phyloP scores from a whole-genome alignment of 1,284 basidiomycete species.

The Phellopilus nigrolimitatus region DNA sequence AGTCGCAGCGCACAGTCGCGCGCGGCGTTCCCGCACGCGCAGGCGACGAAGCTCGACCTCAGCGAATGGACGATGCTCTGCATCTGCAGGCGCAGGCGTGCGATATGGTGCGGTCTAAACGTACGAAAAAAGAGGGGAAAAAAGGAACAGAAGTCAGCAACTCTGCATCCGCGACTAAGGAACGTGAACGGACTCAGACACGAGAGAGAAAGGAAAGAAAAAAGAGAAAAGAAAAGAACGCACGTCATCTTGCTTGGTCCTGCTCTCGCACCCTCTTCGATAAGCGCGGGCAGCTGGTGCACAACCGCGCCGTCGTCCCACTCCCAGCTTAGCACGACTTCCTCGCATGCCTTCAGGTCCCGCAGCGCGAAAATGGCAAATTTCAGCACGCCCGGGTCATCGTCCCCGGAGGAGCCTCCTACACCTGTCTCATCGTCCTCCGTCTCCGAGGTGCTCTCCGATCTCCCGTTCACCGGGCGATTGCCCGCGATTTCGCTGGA shows the following conservation, averaged over 20 bases:
- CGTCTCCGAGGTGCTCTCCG: neutral
- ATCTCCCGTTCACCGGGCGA: no score
- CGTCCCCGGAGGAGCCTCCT: neutral
- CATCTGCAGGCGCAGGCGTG: slow-evolving; percentile 58
- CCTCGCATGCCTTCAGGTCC: slow-evolving; percentile 77
- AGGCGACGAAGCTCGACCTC: slow-evolving; percentile 70
- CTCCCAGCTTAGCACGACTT: slow-evolving; percentile 91
- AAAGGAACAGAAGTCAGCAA: slow-evolving; percentile 17
- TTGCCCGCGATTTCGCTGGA: no score
- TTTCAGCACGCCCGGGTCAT: slow-evolving; percentile 43
- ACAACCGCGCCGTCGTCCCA: slow-evolving; percentile 94
- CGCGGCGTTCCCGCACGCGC: slow-evolving; percentile 63
- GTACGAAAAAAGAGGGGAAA: slow-evolving; percentile 26
- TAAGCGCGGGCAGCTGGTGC: slow-evolving; percentile 72
- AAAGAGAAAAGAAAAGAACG: slow-evolving; percentile 40
- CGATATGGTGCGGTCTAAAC: slow-evolving; percentile 45
- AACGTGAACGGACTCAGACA: slow-evolving; percentile 8
- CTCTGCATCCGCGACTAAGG: no score
- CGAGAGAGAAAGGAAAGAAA: slow-evolving; percentile 23
- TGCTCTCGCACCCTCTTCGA: slow-evolving; percentile 34
- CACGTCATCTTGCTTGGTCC: slow-evolving; percentile 20
- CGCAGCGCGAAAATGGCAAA: slow-evolving; percentile 84
- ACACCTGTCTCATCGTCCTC: slow-evolving; percentile 11
- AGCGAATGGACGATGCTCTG: slow-evolving; percentile 70
- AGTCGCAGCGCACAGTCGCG: slow-evolving; percentile 62